Percentiles rank a stretch among this genome's conserved stretches.
Conservation (phyloP, 1,284 basidiomycete species). For the Ustilago tritici region DNA sequence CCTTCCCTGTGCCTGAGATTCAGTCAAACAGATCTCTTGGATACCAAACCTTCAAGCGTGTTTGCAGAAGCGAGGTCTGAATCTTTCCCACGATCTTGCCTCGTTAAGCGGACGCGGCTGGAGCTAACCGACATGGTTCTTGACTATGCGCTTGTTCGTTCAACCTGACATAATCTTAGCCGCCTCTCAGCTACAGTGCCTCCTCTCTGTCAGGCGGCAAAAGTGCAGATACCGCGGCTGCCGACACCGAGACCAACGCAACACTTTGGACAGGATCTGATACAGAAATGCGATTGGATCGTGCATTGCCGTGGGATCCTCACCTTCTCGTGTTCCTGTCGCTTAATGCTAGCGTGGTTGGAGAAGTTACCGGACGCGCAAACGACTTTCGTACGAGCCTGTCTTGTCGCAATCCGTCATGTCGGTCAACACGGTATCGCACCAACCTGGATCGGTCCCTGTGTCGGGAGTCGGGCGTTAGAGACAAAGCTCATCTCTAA, state of each 20-base stretch:
- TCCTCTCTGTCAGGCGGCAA: neutral
- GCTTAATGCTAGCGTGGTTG: neutral
- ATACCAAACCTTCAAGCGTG: neutral
- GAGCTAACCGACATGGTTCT: neutral
- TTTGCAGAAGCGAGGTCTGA: neutral
- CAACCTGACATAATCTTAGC: neutral
- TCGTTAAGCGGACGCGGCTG: neutral
- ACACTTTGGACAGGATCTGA: neutral
- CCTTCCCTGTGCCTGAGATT: neutral
- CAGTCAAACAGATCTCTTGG: neutral
- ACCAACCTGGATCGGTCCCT: too few relatives aligned
- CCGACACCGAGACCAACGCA: neutral
- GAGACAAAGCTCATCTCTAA: too few relatives aligned
- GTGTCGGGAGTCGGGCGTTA: too few relatives aligned
- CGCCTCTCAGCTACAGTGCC: neutral
- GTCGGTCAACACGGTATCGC: too few relatives aligned
- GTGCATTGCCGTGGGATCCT: constrained; percentile 8
- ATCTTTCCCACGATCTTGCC: constrained; percentile 7
- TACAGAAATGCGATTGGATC: neutral
- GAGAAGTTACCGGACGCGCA: neutral
- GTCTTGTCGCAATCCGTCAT: neutral
- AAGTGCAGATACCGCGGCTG: constrained; percentile 2
- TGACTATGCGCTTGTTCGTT: neutral
- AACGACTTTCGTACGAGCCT: neutral
- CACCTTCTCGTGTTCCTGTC: neutral